A percentile compares a stretch with the other conserved stretches of the same genome.
These are phyloP conservation scores for Capsicum pubescens DNA, from an alignment of 257 asterid species.

Conservation along the genomic window DNA sequence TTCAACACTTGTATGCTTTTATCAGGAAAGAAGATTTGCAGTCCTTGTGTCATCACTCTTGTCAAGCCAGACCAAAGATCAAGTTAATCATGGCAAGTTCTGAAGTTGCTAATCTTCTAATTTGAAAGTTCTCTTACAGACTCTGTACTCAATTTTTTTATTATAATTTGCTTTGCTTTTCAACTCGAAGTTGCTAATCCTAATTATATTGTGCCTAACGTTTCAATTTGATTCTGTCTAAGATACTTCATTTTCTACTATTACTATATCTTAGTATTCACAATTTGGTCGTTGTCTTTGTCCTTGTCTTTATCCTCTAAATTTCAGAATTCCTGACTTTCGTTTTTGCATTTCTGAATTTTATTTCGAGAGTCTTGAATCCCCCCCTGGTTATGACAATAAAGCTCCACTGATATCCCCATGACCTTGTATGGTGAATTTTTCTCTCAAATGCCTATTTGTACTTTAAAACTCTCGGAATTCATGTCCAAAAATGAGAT, in stretches of 20 bases:
- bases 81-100: conserved; percentile 87
- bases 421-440: background rate
- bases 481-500: background rate
- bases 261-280: background rate
- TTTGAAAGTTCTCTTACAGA: background rate
- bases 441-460: background rate
- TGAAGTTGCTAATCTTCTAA: conserved; percentile 29
- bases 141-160: background rate
- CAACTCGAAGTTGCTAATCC: background rate
- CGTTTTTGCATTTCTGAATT: background rate
- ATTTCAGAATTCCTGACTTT: background rate
- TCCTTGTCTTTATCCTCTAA: background rate
- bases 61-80: conserved; percentile 97
- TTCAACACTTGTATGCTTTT: background rate
- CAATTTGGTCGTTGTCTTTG: background rate
- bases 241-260: background rate
- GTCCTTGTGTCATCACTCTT: conserved; percentile 84
- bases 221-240: background rate
- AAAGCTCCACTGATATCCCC: background rate
- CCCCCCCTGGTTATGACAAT: background rate
- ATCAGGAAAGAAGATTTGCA: conserved; percentile 94
- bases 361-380: background rate
- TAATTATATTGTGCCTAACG: background rate
- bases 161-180: background rate
- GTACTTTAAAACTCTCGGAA: background rate